Evolutionary conservation across 2,329 filamentous ascomycete species (phyloP), one percentile per base, ranked within the genome.

Genomic region (Beauveria varroae): DNA sequence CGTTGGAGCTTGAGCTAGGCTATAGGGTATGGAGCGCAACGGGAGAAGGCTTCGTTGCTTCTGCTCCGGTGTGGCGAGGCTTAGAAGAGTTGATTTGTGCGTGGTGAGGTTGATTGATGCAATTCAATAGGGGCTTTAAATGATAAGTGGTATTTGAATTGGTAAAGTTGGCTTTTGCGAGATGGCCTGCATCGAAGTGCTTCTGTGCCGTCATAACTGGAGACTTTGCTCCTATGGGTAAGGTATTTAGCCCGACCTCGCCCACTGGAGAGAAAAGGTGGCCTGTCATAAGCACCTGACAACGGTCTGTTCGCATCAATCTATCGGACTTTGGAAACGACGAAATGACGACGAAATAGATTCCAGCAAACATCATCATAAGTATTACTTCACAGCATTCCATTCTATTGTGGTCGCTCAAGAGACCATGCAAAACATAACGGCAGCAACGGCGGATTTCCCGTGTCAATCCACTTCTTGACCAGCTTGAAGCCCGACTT

Each of bases 401-500:
- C 14, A 50, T 20, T 40, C 51, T 60, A 54, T 9, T 54, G 30
- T 5, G 50, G 58, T 24, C 22, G 28, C 41, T 54, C 50, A 8
- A 60, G 22, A 24, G 50, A 37, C 12, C 5, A 60, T 40, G 50
- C 50, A 49, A 49, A 60, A 14, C n/a, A 37, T 20, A 54, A 20
- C 20, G 58, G 58, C 30, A 60, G 22, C 49, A 60, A 44, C 28
- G 58, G 50, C 51, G 28, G 16, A 18, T 60, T 54, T 22, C 49
- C 30, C 18, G 50, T 54, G 30, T 60, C 58, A 26, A 60, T 49
- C 72, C 75, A 81, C 28, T 65, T 70, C 65, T 77, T 76, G 49
- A 77, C 76, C 43, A 76, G 67, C 65, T 73, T 72, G 64, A 88
- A 85, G 1, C 85, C 85, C 16, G 68, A 71, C 68, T 87, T 88